phyloP scores from a whole-genome alignment of 2,329 filamentous ascomycete species.

The Ophiostoma ulmi region DNA sequence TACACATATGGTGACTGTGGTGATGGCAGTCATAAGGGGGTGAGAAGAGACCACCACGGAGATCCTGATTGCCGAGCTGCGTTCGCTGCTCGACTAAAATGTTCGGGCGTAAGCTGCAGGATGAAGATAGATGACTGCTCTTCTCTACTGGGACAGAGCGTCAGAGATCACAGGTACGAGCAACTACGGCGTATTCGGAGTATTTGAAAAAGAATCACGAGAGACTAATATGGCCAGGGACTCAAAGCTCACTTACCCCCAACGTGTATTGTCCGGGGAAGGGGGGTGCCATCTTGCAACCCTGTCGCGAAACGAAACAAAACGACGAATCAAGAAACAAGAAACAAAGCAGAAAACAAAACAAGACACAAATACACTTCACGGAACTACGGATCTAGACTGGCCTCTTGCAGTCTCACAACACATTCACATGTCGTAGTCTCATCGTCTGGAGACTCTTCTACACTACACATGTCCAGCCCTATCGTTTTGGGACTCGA shows the following conservation, averaged over 20 bases:
- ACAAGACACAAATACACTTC: neutral
- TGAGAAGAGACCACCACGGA: neutral
- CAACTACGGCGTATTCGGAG: too few relatives aligned
- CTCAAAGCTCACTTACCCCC: neutral
- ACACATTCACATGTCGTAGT: neutral
- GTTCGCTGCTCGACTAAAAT: neutral
- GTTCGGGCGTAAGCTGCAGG: neutral
- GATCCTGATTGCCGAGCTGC: constrained; percentile 5
- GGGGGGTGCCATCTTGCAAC: neutral
- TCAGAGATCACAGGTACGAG: neutral
- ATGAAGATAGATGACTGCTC: neutral
- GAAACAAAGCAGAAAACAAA: neutral
- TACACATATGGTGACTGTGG: neutral
- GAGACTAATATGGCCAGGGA: neutral
- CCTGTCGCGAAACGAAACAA: neutral
- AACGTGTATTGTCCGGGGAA: neutral
- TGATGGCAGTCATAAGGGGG: neutral
- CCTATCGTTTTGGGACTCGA: constrained; percentile 10
- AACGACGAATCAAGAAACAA: neutral
- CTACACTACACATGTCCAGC: neutral
- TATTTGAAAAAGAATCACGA: neutral
- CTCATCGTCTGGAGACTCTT: neutral
- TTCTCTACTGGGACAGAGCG: neutral
- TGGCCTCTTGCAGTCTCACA: neutral
- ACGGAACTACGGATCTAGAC: neutral